Percentiles rank a stretch among this genome's conserved stretches.
phyloP scores from a whole-genome alignment of 1,284 basidiomycete genomes.

The Porogramme epimiltina region DNA sequence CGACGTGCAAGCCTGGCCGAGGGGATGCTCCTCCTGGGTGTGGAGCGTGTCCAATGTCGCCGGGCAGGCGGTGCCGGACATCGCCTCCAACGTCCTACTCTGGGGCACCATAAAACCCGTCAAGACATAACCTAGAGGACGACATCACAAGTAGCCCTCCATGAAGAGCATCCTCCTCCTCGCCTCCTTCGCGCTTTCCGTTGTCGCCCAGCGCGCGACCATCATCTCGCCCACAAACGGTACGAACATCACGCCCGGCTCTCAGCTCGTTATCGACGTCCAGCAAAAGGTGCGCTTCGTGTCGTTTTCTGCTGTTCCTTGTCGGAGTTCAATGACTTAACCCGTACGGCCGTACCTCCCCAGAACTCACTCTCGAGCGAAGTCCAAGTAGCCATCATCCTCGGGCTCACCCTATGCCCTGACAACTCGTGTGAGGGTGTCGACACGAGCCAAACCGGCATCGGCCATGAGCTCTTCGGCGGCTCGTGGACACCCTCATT shows the following conservation, averaged over 20 bases:
- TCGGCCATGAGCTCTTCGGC: conserved; percentile 13
- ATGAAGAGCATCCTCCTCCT: conserved; percentile 18
- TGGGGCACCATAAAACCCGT: no score
- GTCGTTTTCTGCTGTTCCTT: no score
- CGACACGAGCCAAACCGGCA: conserved; percentile 14
- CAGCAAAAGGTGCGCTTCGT: conserved; percentile 18
- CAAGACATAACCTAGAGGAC: no score
- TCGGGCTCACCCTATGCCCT: conserved; percentile 18
- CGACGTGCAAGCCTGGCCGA: no score
- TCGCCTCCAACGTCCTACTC: no score
- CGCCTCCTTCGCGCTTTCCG: conserved; percentile 16
- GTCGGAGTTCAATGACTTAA: not conserved
- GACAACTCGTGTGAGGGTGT: conserved; percentile 10
- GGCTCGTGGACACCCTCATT: conserved; percentile 14
- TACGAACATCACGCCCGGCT: conserved; percentile 9
- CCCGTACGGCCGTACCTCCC: no score
- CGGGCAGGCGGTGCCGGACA: not conserved
- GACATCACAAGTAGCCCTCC: not conserved
- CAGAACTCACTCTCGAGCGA: conserved; percentile 1
- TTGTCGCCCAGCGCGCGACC: conserved; percentile 14
- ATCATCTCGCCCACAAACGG: conserved; percentile 13
- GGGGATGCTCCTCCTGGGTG: no score
- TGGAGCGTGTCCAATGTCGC: no score
- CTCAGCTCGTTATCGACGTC: conserved; percentile 11
- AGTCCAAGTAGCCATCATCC: conserved; percentile 16